Evolutionary conservation across 2,329 filamentous ascomycete genomes (phyloP).

Genomic region (Alternaria novae-zelandiae): DNA sequence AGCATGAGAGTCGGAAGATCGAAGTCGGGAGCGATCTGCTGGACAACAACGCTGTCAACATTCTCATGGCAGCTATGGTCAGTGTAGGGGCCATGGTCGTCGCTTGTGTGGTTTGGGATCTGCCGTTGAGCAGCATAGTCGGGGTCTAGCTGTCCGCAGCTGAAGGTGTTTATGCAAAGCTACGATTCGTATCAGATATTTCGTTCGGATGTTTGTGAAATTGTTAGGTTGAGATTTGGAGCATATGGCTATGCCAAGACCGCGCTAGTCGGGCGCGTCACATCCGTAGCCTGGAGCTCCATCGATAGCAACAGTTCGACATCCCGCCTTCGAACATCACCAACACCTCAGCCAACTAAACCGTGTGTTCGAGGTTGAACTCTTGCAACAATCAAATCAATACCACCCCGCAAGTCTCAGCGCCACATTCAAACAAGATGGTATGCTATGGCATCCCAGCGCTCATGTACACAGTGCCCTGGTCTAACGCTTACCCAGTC

Average conservation of each 20-base stretch:
- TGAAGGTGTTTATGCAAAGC: not conserved
- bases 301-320: constrained; percentile 13
- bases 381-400: not conserved
- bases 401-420: not conserved
- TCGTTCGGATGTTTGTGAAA: not conserved
- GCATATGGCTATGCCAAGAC: constrained; percentile 29
- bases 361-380: not conserved
- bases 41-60: constrained; percentile 96
- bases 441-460: constrained; percentile 9
- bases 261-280: constrained; percentile 42
- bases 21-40: constrained; percentile 75
- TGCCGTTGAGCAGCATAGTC: constrained; percentile 35
- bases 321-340: constrained; percentile 6
- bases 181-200: not conserved
- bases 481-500: constrained; percentile 60
- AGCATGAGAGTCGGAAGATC: constrained; percentile 58
- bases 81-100: constrained; percentile 77
- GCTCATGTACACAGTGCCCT: not conserved
- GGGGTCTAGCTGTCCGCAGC: constrained; percentile 10
- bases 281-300: constrained; percentile 23
- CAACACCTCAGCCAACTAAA: not conserved
- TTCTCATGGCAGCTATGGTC: constrained; percentile 85
- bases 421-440: constrained; percentile 13
- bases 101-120: constrained; percentile 40
- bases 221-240: not conserved